Percentiles rank a stretch among this genome's conserved stretches.
Evolutionary conservation across 176 grass and related monocot genomes (phyloP).

Genomic region (Pontederia paniculata): DNA sequence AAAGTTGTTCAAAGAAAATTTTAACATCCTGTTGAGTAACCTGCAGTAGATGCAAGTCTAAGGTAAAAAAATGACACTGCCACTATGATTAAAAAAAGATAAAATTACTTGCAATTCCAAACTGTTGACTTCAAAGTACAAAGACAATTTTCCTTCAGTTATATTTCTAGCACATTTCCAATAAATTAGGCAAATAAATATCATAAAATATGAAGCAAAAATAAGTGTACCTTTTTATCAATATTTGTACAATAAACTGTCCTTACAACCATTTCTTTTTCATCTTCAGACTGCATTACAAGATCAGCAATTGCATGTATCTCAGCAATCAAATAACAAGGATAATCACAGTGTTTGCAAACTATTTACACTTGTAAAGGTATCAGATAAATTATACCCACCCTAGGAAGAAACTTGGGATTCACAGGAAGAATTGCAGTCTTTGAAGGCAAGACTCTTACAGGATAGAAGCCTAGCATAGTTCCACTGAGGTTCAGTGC

Average conservation of each 20-base stretch:
- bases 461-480: conserved; percentile 79
- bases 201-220: neutral
- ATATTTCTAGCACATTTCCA: no score
- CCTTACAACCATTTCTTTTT: conserved; percentile 91
- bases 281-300: conserved; percentile 52
- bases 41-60: conserved; percentile 30
- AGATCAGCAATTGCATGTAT: neutral
- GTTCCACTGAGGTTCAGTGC: conserved; percentile 77
- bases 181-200: neutral
- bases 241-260: conserved; percentile 99
- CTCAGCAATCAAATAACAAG: neutral
- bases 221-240: conserved; percentile 66
- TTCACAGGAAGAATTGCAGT: conserved; percentile 98
- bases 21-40: conserved; percentile 69
- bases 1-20: conserved; percentile 51
- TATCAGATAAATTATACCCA: conserved; percentile 16
- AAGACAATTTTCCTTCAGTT: no score
- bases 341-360: neutral
- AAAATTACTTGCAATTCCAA: no score
- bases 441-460: conserved; percentile 96
- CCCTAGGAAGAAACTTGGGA: conserved; percentile 89
- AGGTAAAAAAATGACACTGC: neutral
- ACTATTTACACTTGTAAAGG: neutral
- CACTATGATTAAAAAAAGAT: no score
- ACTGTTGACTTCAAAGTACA: no score